Evolutionary conservation across 805 yeast genomes (phyloP), one percentile per base, ranked within the genome.

Genomic region (Isabelozyma rhagii): DNA sequence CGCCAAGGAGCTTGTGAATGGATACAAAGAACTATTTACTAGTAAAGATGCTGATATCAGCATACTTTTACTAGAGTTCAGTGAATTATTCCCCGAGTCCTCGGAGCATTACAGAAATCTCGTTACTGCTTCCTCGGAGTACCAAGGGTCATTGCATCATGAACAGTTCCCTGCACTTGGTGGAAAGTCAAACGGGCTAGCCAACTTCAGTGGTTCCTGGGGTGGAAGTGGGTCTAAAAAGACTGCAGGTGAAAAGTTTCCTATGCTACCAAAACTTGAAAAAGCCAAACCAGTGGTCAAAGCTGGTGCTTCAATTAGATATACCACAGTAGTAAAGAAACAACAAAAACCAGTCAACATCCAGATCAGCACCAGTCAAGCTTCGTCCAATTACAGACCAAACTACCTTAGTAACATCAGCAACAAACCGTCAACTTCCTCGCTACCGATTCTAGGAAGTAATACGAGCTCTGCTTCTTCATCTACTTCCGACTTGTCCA

Each of bases 21-120:
- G 69, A 4, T 87, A 85, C 63, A 62, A 69, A 39, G 59, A 66
- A 1, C 59, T 89, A 9, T 87, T 89, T 56, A 61, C 58, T 0
- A 71, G 51, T 43, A 58, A 71, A 1, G 52, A 56, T 7, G 78
- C 79, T 5, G 91, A 89, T 50, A 63, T 84, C 13, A 71, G 77
- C 49, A 63, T 87, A 6, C 65, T 89, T 43, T 52, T 89, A 6
- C 77, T 75, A 48, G 93, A 87, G 54, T 69, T 85, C 47, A 68
- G 84, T 4, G 86, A 84, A 53, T 63, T 84, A 2, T 80, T 77
- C 55, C 77, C 84, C 0, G 58, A 68, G 14, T 66, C 66, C n/a
- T 75, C 85, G 0, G 58, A 68, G 0, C 75, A 79, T 49, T 67
- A 72, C 39, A 70, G 68, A 40, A 77, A 74, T 47, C 59, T 79